Conservation (phyloP, 306 rosid species). For the Lathyrus aphaca region DNA sequence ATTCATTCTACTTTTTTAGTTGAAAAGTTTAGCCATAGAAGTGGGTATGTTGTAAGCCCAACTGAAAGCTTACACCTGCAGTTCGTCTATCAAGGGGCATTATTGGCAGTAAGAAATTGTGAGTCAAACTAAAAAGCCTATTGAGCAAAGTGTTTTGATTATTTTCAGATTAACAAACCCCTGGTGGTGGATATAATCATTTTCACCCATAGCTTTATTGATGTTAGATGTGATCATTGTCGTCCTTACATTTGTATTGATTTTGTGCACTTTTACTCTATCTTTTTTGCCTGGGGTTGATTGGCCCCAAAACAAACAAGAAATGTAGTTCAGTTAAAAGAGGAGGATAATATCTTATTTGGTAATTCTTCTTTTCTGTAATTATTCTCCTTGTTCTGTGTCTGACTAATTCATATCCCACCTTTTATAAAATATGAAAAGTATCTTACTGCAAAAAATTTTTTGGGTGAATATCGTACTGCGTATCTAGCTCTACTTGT, state of each 20-base stretch:
- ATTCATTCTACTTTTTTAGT: background rate
- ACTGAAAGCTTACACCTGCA: constrained; percentile 3
- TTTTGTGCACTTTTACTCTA: background rate
- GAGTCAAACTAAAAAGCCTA: background rate
- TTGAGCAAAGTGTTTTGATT: background rate
- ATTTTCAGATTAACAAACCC: background rate
- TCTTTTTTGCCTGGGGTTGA: background rate
- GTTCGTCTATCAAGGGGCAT: background rate
- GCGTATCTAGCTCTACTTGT: background rate
- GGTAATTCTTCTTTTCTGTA: constrained; percentile 13
- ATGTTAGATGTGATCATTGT: background rate
- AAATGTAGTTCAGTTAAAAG: background rate
- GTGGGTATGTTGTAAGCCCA: background rate
- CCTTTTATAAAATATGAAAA: background rate
- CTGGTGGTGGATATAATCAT: background rate
- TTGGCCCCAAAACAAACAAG: constrained; percentile 9
- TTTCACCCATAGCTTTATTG: background rate
- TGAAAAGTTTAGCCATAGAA: background rate
- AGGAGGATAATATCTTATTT: background rate
- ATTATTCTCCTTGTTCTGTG: constrained; percentile 8
- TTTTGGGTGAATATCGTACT: background rate
- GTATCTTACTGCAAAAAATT: background rate
- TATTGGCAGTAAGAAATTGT: constrained; percentile 19
- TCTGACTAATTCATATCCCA: background rate
- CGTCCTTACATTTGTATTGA: background rate